Percentiles rank a stretch among this genome's conserved stretches.
Conservation (phyloP, 768 basidiomycete genomes). For the Dentipellis sp. region DNA sequence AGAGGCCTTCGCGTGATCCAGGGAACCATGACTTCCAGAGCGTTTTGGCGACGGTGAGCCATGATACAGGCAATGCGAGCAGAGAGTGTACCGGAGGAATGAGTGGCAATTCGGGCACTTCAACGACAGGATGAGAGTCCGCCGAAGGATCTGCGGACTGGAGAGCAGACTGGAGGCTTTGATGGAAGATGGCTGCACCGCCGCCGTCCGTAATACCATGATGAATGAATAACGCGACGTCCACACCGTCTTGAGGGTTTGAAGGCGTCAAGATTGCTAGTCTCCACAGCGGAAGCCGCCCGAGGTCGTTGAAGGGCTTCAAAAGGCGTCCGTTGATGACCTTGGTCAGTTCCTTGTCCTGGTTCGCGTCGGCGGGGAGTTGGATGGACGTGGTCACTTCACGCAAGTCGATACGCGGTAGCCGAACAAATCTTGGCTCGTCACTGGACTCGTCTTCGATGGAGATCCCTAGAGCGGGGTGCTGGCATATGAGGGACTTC, state of each 20-base stretch:
- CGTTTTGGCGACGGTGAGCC: not conserved
- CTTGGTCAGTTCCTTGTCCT: not conserved
- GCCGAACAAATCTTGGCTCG: not conserved
- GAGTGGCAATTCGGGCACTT: not conserved
- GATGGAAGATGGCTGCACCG: not conserved
- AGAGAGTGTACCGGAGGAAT: not conserved
- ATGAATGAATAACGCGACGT: not conserved
- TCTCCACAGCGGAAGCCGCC: not conserved
- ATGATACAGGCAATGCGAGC: not conserved
- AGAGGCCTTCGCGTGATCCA: not conserved
- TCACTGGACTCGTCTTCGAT: not conserved
- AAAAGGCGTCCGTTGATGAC: not conserved
- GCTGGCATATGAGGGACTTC: not conserved
- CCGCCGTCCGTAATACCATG: constrained; percentile 1
- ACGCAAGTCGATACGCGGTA: not conserved
- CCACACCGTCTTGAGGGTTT: not conserved
- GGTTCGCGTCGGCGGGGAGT: not conserved
- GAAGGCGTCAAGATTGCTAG: not conserved
- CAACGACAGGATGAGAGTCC: not conserved
- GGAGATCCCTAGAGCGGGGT: not conserved
- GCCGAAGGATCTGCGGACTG: not conserved
- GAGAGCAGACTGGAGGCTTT: not conserved
- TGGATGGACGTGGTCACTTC: not conserved
- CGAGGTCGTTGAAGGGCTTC: not conserved
- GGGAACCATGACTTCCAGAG: not conserved